Percentiles rank a stretch among this genome's conserved stretches.
These are phyloP conservation scores for Geotrichum phurueaensis DNA, from an alignment of 1,139 yeast species.

Conservation along the genomic window DNA sequence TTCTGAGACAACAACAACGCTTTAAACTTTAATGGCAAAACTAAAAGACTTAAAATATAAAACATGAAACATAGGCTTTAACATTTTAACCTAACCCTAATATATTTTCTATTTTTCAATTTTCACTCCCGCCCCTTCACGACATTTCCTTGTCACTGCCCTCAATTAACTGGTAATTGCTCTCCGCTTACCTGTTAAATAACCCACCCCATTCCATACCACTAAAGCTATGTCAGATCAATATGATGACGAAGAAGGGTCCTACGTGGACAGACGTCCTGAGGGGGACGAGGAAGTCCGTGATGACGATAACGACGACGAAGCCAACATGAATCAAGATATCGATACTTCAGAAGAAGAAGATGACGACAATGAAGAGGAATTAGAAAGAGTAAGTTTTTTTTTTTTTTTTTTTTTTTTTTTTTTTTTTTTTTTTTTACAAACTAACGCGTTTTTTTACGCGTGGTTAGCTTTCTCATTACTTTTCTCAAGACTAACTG, in stretches of 20 bases:
- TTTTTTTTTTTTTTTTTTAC: background rate
- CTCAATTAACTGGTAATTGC: background rate
- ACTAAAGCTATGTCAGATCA: slow-evolving; percentile 16
- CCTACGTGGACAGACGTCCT: slow-evolving; percentile 4
- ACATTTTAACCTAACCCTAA: background rate
- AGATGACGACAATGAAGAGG: slow-evolving; percentile 43
- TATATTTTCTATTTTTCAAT: background rate
- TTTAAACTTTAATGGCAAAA: background rate
- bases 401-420: background rate
- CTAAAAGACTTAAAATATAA: background rate
- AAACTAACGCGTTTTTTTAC: background rate
- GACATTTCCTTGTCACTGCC: background rate
- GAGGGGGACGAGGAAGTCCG: slow-evolving; percentile 12
- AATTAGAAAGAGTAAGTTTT: slow-evolving; percentile 34
- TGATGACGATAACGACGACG: slow-evolving; percentile 19
- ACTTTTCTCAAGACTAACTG: background rate
- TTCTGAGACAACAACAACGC: background rate
- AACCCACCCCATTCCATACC: background rate
- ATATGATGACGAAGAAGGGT: slow-evolving; percentile 14
- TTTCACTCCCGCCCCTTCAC: slow-evolving; percentile 1
- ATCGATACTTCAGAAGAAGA: slow-evolving; percentile 39
- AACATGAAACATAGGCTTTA: background rate
- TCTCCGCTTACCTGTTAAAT: slow-evolving; percentile 2
- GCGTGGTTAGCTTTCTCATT: background rate
- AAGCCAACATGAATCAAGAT: slow-evolving; percentile 20